phyloP scores from a whole-genome alignment of 1,284 basidiomycete species.

The Sphagnurus paluster region DNA sequence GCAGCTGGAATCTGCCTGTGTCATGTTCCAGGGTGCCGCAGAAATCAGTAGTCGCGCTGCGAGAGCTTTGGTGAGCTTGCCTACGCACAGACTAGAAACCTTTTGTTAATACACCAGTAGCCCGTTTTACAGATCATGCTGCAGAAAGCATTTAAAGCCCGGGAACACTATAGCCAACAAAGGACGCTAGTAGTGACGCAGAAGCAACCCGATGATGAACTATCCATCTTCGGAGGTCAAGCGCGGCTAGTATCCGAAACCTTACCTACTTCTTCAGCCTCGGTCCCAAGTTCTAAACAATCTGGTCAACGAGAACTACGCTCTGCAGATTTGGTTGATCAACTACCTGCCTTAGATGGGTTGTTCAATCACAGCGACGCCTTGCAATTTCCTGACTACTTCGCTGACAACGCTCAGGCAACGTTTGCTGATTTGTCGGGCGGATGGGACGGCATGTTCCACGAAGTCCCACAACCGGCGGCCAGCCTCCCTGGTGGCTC shows the following conservation, averaged over 20 bases:
- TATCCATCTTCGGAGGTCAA: constrained; percentile 40
- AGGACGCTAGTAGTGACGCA: constrained; percentile 21
- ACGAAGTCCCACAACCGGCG: constrained; percentile 32
- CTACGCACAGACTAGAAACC: background rate
- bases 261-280: background rate
- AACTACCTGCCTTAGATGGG: background rate
- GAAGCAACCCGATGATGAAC: constrained; percentile 33
- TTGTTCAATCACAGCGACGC: background rate
- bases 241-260: constrained; percentile 19
- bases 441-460: constrained; percentile 39
- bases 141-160: constrained; percentile 34
- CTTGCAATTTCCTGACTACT: background rate
- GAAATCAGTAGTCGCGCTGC: constrained; percentile 46
- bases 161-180: constrained; percentile 22
- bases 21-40: constrained; percentile 40
- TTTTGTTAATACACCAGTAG: constrained; percentile 20
- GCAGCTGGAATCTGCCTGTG: constrained; percentile 41
- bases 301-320: background rate
- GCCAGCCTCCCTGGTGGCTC: constrained; percentile 2
- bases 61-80: constrained; percentile 37
- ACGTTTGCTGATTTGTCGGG: constrained; percentile 28
- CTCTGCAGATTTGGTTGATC: background rate
- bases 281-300: background rate
- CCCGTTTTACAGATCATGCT: constrained; percentile 40
- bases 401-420: constrained; percentile 10